Conservation (phyloP, 345 rosid species). For the Kandelia obovata region DNA sequence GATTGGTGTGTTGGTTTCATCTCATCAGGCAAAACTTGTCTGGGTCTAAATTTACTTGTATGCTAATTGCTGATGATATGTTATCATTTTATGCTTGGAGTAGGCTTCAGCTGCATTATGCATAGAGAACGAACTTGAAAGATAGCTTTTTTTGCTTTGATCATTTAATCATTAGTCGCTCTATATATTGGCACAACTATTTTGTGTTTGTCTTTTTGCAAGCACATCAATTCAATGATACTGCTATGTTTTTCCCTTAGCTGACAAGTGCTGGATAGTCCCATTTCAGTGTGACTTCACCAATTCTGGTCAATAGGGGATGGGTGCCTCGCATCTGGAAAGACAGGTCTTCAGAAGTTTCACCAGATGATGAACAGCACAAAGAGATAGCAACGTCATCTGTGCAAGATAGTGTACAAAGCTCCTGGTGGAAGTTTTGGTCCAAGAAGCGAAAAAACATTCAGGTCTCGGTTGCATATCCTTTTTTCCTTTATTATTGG, state of each 20-base stretch:
- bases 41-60: not conserved
- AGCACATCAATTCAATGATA: not conserved
- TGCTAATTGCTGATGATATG: not conserved
- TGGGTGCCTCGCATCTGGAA: slow-evolving; percentile 98
- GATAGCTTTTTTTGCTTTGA: not conserved
- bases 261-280: slow-evolving; percentile 14
- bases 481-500: slow-evolving; percentile 15
- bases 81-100: not conserved
- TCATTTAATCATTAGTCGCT: not conserved
- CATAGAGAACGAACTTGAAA: not conserved
- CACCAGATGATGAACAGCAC: slow-evolving; percentile 33
- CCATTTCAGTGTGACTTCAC: slow-evolving; percentile 59
- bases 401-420: slow-evolving; percentile 35
- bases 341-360: slow-evolving; percentile 47
- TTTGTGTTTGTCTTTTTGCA: not conserved
- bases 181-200: not conserved
- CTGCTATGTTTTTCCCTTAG: slow-evolving; percentile 12
- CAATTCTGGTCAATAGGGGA: slow-evolving; percentile 90
- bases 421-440: slow-evolving; percentile 69
- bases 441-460: slow-evolving; percentile 45
- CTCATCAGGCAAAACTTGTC: no score
- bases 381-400: slow-evolving; percentile 22
- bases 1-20: not conserved
- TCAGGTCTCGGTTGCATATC: slow-evolving; percentile 44
- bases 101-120: not conserved